Evolutionary conservation across 208 protist species (phyloP), one percentile per base, ranked within the genome.

Genomic region (Crithidia expoeki): DNA sequence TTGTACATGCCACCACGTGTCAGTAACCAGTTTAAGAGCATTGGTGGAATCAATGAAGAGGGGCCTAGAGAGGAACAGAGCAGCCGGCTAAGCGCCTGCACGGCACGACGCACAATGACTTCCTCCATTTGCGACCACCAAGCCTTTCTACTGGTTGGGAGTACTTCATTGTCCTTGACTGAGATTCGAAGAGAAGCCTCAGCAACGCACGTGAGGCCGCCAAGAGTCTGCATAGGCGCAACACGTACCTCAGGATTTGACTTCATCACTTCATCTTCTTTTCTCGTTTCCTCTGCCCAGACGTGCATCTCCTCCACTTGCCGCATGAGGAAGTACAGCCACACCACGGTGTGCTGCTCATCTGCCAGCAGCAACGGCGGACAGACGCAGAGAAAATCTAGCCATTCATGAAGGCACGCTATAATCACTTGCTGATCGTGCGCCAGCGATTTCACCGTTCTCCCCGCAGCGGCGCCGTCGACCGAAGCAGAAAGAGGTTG

Each of bases 11-110:
- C 70, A 19, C 70, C 70, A 19, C 70, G 51, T 7, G 62, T 58
- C 6, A 68, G 61, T 52, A 75, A 32, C 62, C 70, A 75, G 25
- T 75, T 75, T 33, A 75, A 47, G 33, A 75, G 61, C 70, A 75
- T 75, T 4, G 70, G 70, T 16, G 70, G 70, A 27, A 75, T 14
- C 23, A 69, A 27, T 2, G 70, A 75, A 7, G 60, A 58, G 0
- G 55, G 14, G 2, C 61, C 61, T 32, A 75, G 70, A 12, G 16
- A 10, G 10, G 70, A 28, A 60, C 70, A 75, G 33, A 69, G 55
- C 36, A 50, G 50, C n/a, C 30, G 9, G 55, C 62, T 75, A 10
- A 75, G 70, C 4, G 46, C 44, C 25, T 36, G 27, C 32, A 55
- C 61, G 10, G 40, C 70, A 9, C 44, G 46, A 17, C 70, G 70